Evolutionary conservation across 2,329 filamentous ascomycete species (phyloP).

Genomic region (Phialocephala sp.): DNA sequence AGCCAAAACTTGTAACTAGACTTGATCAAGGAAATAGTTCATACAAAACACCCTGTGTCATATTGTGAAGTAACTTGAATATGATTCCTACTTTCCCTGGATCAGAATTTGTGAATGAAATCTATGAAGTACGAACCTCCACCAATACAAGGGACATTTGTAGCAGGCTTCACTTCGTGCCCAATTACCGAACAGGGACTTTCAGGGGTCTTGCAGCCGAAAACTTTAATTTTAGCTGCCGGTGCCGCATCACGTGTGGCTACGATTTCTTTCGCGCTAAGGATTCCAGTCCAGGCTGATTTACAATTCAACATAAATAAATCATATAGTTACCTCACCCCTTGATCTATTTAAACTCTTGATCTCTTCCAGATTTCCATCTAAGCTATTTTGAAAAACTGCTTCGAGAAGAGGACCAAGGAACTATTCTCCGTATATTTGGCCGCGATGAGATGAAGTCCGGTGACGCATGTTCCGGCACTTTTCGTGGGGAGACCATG

Average conservation of each 20-base stretch:
- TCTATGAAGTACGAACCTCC: too few relatives aligned
- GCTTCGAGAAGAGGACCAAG: too few relatives aligned
- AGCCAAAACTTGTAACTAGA: conserved; percentile 39
- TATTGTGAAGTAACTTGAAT: background rate
- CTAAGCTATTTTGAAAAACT: too few relatives aligned
- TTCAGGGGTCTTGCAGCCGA: too few relatives aligned
- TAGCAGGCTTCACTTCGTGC: too few relatives aligned
- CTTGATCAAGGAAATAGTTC: conserved; percentile 32
- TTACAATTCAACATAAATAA: background rate
- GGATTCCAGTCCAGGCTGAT: too few relatives aligned
- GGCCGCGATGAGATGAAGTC: background rate
- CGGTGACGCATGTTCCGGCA: background rate
- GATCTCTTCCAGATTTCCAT: background rate
- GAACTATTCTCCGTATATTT: too few relatives aligned
- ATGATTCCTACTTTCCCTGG: too few relatives aligned
- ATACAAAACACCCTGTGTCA: conserved; percentile 1
- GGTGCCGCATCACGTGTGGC: background rate
- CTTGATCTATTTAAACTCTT: background rate
- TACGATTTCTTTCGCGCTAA: background rate
- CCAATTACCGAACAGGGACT: too few relatives aligned
- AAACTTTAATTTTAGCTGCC: background rate
- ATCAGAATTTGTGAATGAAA: too few relatives aligned
- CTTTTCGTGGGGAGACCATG: background rate
- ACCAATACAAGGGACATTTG: too few relatives aligned
- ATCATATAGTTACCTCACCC: too few relatives aligned